Conservation (phyloP, 352 stramenopile species). For the Pythium vanterpoolii region DNA sequence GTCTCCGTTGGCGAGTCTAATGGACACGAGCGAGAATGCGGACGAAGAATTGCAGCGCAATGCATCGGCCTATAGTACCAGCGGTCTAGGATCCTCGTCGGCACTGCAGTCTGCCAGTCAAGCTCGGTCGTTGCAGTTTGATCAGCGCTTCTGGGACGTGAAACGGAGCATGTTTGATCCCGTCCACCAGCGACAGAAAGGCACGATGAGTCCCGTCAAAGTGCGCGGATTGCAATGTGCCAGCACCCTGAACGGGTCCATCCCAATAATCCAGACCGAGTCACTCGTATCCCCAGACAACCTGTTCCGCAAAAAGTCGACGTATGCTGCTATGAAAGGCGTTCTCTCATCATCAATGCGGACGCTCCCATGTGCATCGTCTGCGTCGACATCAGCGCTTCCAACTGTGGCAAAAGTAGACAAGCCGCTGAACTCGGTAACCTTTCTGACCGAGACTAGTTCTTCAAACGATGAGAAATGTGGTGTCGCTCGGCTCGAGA, state of each 20-base stretch:
- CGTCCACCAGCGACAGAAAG: slow-evolving; percentile 32
- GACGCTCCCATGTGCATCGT: slow-evolving; percentile 30
- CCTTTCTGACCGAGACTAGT: slow-evolving; percentile 27
- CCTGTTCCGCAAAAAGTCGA: slow-evolving; percentile 61
- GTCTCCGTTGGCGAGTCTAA: neutral
- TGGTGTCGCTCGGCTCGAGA: neutral
- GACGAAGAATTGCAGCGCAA: slow-evolving; percentile 13
- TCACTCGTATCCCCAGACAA: slow-evolving; percentile 67
- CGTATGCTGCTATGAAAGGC: slow-evolving; percentile 56
- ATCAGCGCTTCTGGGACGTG: slow-evolving; percentile 66
- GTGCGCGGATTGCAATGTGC: slow-evolving; percentile 41
- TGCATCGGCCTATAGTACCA: neutral
- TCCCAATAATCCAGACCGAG: slow-evolving; percentile 33
- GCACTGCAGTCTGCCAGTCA: neutral
- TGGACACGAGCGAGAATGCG: neutral
- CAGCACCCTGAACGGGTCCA: slow-evolving; percentile 28
- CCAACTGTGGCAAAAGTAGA: slow-evolving; percentile 26
- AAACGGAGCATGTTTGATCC: slow-evolving; percentile 65
- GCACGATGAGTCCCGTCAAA: slow-evolving; percentile 41
- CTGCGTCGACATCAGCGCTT: slow-evolving; percentile 34
- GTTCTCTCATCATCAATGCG: slow-evolving; percentile 58
- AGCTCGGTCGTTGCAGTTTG: slow-evolving; percentile 29
- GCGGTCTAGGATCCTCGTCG: neutral
- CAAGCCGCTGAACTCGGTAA: slow-evolving; percentile 6
- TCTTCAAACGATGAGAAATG: slow-evolving; percentile 4